Base-by-base conservation (phyloP, 2,329 filamentous ascomycete species). In the Dothideomycetes sp. region DNA sequence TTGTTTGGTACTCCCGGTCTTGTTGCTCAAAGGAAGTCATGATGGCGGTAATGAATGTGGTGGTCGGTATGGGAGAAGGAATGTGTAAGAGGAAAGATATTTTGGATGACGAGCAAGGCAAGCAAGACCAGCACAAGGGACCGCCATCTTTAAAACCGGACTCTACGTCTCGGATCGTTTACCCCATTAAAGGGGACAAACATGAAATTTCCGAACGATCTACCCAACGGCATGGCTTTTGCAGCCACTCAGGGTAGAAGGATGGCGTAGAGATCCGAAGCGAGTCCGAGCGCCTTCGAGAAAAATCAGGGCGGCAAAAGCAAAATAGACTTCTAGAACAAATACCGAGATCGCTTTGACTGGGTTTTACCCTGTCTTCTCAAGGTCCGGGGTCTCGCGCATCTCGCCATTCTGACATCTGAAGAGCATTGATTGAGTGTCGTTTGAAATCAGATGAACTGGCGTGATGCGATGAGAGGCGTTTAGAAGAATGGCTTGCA, bases 1-100 rank as follows among this genome's bases (percentile, higher is more conserved):
- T 15, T 12, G 37, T 17, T 11, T 40, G 30, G 22, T 40, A 33
- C 7, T 40, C 37, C 3, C 33, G 37, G 37, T 40, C 37, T 13
- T 19, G 36, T 23, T 27, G 19, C 28, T 28, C 20, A 31, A 19
- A 16, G 22, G 29, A 7, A 40, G n/a, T n/a, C n/a, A n/a, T n/a
- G n/a, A n/a, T 33, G 7, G 37, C 33, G 22, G 15, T 40, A 16
- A 40, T 33, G n/a, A 28, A 40, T 40, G 22, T 24, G 7, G 22
- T 11, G 22, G 22, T 7, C 12, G 7, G 22, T 7, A 24, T 11
- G 22, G 12, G 12, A 7, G 22, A 24, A 24, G 2, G 22, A 24
- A 24, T 24, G 22, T 24, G 22, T 24, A 24, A 24, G 22, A 24
- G 22, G 22, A 24, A 7, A 11, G 7, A 24, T 11, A 7, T 24